Conservation (phyloP, 495 filamentous ascomycete genomes). For the Annulohypoxylon stygium region DNA sequence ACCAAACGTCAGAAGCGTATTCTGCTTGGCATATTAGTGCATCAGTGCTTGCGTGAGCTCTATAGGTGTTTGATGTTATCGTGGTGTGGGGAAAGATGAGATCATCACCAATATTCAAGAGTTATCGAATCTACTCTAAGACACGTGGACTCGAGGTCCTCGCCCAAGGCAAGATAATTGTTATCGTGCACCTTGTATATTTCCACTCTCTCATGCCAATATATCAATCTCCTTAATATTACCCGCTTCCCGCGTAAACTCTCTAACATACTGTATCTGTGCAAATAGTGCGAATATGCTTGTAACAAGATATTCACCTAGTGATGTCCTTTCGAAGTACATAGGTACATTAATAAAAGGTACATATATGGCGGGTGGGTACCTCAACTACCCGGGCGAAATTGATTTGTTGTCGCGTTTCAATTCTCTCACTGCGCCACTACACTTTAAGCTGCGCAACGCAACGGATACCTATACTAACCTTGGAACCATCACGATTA, state of each 20-base stretch:
- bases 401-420: slow-evolving; percentile 26
- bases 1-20: not conserved
- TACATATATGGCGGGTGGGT: no score
- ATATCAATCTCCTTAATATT: not conserved
- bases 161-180: not conserved
- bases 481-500: slow-evolving; percentile 1
- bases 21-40: not conserved
- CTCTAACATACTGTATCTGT: no score
- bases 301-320: no score
- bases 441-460: slow-evolving; percentile 8
- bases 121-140: not conserved
- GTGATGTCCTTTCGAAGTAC: no score
- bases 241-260: no score
- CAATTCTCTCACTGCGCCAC: slow-evolving; percentile 13
- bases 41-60: not conserved
- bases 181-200: not conserved
- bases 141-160: not conserved
- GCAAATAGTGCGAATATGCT: no score
- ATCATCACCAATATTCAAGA: not conserved
- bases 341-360: no score
- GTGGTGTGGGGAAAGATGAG: not conserved
- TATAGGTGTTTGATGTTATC: not conserved
- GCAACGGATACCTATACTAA: not conserved
- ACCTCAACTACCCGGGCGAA: not conserved
- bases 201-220: not conserved